Percentiles rank a stretch among this genome's conserved stretches.
Conservation (phyloP, 768 basidiomycete species). For the Tulasnella calospora region DNA sequence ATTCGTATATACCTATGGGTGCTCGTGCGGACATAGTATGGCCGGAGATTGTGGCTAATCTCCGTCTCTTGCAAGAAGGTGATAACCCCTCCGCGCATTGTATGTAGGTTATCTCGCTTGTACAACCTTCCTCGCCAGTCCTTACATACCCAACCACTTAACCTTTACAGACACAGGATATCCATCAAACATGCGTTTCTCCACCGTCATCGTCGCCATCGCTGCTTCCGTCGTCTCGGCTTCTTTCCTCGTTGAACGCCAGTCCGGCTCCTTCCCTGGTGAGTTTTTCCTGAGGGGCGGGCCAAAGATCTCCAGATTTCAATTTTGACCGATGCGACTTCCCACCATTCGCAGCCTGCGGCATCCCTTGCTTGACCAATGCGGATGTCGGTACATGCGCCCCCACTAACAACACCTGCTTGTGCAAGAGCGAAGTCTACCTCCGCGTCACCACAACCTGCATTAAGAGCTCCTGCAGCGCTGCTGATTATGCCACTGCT, state of each 20-base stretch:
- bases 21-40: too few species aligned
- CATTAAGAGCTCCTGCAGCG: neutral
- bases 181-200: slow-evolving; percentile 50
- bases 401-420: slow-evolving; percentile 50
- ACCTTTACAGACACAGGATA: neutral
- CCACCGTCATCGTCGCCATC: slow-evolving; percentile 36
- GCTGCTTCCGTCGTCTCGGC: slow-evolving; percentile 39
- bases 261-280: slow-evolving; percentile 8
- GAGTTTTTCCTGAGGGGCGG: too few species aligned
- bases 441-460: neutral
- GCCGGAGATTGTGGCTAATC: too few species aligned
- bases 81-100: too few species aligned
- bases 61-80: too few species aligned
- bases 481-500: neutral
- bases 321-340: neutral
- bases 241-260: neutral
- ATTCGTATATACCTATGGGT: too few species aligned
- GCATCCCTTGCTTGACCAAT: slow-evolving; percentile 11
- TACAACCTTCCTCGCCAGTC: too few species aligned
- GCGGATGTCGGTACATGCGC: slow-evolving; percentile 43
- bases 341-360: slow-evolving; percentile 19
- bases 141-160: too few species aligned
- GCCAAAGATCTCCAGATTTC: neutral
- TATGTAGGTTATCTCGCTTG: too few species aligned
- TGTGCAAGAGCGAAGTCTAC: slow-evolving; percentile 44